Evolutionary conservation across 305 asterid species (phyloP), one percentile per base, ranked within the genome.

Genomic region (Fraxinus sp.): DNA sequence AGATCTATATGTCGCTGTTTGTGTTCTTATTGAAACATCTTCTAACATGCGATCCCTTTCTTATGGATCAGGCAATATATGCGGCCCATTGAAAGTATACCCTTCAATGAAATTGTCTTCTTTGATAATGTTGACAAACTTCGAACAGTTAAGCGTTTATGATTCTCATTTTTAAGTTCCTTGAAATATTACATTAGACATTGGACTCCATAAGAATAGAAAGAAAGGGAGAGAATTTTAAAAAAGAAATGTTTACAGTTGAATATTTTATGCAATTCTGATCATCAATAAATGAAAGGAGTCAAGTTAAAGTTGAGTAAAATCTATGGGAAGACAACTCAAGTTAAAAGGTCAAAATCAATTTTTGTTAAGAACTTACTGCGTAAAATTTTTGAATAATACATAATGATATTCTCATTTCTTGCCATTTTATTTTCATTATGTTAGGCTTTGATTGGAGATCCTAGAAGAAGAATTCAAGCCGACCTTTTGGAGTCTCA

Each of bases 401-500:
- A 24, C 24, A 70, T 55, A 81, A 37, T 76, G 41, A 79, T 73
- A 64, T 62, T 76, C 7, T 72, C 36, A 46, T 72, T 55, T 46
- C 44, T 44, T 76, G 44, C 33, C 35, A 59, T 80, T 85, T 36
- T 79, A 18, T 85, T 80, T 82, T 59, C 73, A 66, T 85, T 62
- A 55, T 68, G 35, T 70, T 82, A 94, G 98, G 99, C 97, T 71
- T 89, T 96, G 94, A 85, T 90, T 77, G 98, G 99, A 79, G 98
- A 96, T 84, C 99, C 99, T 44, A 90, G 99, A 84, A 93, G 93
- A 93, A 90, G 95, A 90, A 90, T 94, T 79, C 98, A 96, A 83
- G 78, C 89, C 52, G 99, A 96, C 88, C 98, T 96, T 70, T 77
- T 93, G 82, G 97, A 96, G 83, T 93, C 92, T 32, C 84, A 79